Base-by-base conservation (phyloP, 1,139 yeast species). In the Magnusiomyces ingens region DNA sequence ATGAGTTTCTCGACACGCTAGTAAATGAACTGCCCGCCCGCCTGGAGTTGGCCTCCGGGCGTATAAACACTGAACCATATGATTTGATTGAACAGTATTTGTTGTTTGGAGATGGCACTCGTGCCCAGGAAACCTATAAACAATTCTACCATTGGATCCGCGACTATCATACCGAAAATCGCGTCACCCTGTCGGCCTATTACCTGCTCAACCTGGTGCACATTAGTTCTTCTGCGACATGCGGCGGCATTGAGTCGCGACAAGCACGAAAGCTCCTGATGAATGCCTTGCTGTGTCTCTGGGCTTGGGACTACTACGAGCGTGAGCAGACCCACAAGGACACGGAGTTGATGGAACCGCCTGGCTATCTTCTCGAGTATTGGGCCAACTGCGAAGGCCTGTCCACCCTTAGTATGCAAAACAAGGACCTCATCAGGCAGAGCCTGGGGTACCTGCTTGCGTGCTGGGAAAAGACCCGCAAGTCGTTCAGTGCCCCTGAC, bases 1-100 rank as follows among this genome's bases (percentile, higher is more conserved):
- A 45, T 15, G 42, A 43, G 10, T 53, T 38, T 49, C 49, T 45
- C 1, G 35, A 26, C 17, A 22, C 26, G 12, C 37, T 54, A 13
- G 18, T 52, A 8, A 26, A 11, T 18, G 32, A 11, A 15, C 12
- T 45, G 10, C 48, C 48, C 6, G 2, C 12, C 15, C 48, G 48
- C 10, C 12, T 45, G 10, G 12, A 21, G 19, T 29, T n/a, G 5
- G 29, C 19, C 11, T 17, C 3, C 15, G 26, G 36, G 4, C 10
- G 8, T 6, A 11, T 18, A 3, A 5, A 35, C 10, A 10, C 26
- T 18, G 17, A 19, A 18, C 11, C 18, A 2, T 5, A 12, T 15
- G 32, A 44, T 13, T 21, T 12, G 21, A 18, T 36, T 17, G 47
- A 44, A 15, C 38, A 29, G 15, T 44, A 26, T 15, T 29, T 44